Evolutionary conservation across 2,329 filamentous ascomycete species (phyloP).

Genomic region (Ascocoryne sarcoides): DNA sequence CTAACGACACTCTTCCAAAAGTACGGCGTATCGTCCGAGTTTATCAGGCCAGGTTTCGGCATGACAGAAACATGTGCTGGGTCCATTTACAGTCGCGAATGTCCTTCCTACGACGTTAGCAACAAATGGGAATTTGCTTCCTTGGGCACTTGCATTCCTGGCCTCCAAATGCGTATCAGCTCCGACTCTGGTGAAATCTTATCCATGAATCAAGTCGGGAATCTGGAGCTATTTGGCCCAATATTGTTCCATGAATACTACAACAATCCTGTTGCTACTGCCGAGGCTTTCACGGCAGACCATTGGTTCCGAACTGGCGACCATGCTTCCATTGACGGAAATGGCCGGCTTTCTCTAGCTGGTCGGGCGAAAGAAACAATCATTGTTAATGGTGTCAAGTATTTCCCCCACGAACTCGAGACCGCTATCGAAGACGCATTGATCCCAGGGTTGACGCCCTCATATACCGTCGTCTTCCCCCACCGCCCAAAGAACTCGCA

Average conservation of each 20-base stretch:
- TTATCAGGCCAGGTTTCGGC: conserved; percentile 36
- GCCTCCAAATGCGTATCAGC: conserved; percentile 33
- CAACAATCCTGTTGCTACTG: conserved; percentile 40
- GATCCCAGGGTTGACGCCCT: conserved; percentile 20
- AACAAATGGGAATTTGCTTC: conserved; percentile 28
- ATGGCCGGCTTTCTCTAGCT: conserved; percentile 30
- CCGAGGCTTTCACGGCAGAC: conserved; percentile 43
- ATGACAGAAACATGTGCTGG: conserved; percentile 48
- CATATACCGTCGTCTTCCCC: conserved; percentile 34
- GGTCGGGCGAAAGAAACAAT: conserved; percentile 36
- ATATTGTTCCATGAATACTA: conserved; percentile 50
- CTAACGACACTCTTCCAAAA: conserved; percentile 25
- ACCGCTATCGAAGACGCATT: conserved; percentile 30
- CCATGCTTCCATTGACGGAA: conserved; percentile 28
- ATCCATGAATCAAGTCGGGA: conserved; percentile 27
- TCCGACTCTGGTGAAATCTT: conserved; percentile 5
- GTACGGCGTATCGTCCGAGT: conserved; percentile 27
- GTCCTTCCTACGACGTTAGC: conserved; percentile 33
- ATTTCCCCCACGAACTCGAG: conserved; percentile 32
- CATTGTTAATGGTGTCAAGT: conserved; percentile 40
- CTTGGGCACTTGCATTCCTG: conserved; percentile 32
- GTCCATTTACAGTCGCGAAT: conserved; percentile 32
- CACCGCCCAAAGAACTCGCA: conserved; percentile 20
- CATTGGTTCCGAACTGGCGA: conserved; percentile 38
- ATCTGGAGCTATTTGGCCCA: conserved; percentile 32